These are phyloP conservation scores for Rutstroemia sp. DNA, from an alignment of 2,329 filamentous ascomycete species.

Conservation along the genomic window DNA sequence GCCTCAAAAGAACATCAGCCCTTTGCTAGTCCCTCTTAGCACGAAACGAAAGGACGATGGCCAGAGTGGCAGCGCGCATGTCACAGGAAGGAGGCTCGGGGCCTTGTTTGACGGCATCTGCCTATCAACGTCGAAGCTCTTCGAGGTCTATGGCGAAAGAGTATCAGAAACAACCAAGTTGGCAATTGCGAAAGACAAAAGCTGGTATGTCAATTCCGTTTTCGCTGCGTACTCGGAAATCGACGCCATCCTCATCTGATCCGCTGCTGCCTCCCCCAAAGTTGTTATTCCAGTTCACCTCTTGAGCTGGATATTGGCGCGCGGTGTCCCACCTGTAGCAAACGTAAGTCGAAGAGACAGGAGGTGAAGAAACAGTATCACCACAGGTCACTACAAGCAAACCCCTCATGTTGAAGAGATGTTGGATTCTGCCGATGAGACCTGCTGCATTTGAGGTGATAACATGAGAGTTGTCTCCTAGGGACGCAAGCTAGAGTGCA, in stretches of 20 bases:
- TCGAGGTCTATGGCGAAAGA: slow-evolving; percentile 16
- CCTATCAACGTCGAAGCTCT: slow-evolving; percentile 22
- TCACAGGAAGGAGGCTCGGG: slow-evolving; percentile 33
- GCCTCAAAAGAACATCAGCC: slow-evolving; percentile 32
- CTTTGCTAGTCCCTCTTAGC: slow-evolving; percentile 29
- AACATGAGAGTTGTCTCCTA: no score
- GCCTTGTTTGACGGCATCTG: slow-evolving; percentile 32
- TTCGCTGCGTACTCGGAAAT: slow-evolving; percentile 16
- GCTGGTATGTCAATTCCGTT: slow-evolving; percentile 13
- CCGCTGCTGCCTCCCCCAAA: slow-evolving; percentile 27
- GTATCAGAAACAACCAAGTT: slow-evolving; percentile 14
- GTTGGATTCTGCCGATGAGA: no score
- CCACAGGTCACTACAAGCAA: no score
- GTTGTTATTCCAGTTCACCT: slow-evolving; percentile 25
- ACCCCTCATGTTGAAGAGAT: no score
- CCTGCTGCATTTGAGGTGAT: no score
- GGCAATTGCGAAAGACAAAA: slow-evolving; percentile 9
- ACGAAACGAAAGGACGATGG: slow-evolving; percentile 28
- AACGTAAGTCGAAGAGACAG: no score
- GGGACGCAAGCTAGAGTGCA: no score
- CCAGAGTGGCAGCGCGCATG: slow-evolving; percentile 33
- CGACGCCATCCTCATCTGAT: slow-evolving; percentile 29
- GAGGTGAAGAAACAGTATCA: no score
- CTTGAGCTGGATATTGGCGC: slow-evolving; percentile 32
- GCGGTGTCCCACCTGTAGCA: slow-evolving; percentile 7